A percentile compares a stretch with the other conserved stretches of the same genome.
These are phyloP conservation scores for Botrytis galanthina DNA, from an alignment of 2,329 filamentous ascomycete species.

Conservation along the genomic window DNA sequence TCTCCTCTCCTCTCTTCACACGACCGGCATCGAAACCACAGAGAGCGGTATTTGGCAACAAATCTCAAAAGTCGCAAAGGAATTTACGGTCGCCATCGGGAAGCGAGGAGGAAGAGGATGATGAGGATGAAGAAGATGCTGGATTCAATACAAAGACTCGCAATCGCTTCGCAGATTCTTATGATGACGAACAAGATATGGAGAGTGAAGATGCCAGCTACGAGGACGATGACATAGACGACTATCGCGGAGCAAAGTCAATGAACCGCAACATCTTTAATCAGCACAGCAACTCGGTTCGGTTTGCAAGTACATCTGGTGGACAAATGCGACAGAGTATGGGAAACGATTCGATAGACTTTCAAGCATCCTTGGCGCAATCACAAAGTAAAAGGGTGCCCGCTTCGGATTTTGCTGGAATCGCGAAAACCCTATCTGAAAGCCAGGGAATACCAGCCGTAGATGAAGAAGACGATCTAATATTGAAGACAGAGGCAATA, in stretches of 20 bases:
- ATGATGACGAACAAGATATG: conserved; percentile 41
- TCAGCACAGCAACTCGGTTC: conserved; percentile 51
- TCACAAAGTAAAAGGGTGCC: conserved; percentile 22
- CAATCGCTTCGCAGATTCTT: conserved; percentile 40
- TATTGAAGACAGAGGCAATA: conserved; percentile 73
- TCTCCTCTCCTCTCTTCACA: conserved; percentile 24
- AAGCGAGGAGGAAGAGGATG: conserved; percentile 45
- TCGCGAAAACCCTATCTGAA: conserved; percentile 69
- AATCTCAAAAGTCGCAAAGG: conserved; percentile 23
- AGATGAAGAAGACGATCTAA: conserved; percentile 66
- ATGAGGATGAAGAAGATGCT: conserved; percentile 43
- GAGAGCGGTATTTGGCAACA: conserved; percentile 43
- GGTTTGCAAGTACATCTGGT: conserved; percentile 22
- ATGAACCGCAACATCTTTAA: conserved; percentile 32
- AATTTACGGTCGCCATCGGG: conserved; percentile 34
- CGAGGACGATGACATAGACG: conserved; percentile 38
- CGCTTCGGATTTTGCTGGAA: conserved; percentile 52
- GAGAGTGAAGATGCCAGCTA: conserved; percentile 44
- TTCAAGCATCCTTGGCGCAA: conserved; percentile 26
- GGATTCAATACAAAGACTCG: conserved; percentile 42
- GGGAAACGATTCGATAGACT: conserved; percentile 21
- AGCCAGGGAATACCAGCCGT: conserved; percentile 58
- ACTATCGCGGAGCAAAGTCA: conserved; percentile 31
- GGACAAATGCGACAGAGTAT: conserved; percentile 24
- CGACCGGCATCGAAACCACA: conserved; percentile 32